Conservation (phyloP, 2,329 filamentous ascomycete genomes). For the Fusarium nygamai region DNA sequence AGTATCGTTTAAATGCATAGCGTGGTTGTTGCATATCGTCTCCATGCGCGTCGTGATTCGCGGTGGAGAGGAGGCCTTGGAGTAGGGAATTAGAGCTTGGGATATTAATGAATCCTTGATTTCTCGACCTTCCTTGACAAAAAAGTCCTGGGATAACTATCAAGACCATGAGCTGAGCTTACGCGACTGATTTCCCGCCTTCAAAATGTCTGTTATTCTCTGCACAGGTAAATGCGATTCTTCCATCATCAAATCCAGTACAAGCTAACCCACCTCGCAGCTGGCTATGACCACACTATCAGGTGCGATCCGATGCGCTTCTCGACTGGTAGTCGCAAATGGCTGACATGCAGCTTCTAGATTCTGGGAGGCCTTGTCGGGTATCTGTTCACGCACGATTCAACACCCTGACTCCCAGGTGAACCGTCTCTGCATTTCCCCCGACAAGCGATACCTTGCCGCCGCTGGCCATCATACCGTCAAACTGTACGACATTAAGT, state of each 20-base stretch:
- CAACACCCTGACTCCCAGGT: constrained; percentile 98
- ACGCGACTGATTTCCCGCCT: constrained; percentile 21
- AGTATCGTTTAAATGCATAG: constrained; percentile 18
- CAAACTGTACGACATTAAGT: constrained; percentile 98
- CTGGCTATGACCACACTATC: constrained; percentile 72
- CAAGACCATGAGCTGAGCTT: constrained; percentile 40
- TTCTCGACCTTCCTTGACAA: not conserved
- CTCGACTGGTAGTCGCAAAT: constrained; percentile 13
- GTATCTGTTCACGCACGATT: constrained; percentile 97
- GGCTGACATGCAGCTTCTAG: constrained; percentile 54
- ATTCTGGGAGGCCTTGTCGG: constrained; percentile 98
- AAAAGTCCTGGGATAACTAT: constrained; percentile 32
- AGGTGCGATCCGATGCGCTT: constrained; percentile 53
- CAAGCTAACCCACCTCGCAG: constrained; percentile 49
- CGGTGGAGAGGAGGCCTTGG: constrained; percentile 4
- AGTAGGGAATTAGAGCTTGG: constrained; percentile 37
- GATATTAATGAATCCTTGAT: constrained; percentile 2
- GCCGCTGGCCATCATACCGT: constrained; percentile 84
- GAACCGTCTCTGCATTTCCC: constrained; percentile 97
- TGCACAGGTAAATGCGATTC: constrained; percentile 63
- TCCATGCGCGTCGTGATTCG: constrained; percentile 8
- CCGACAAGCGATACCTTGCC: constrained; percentile 95
- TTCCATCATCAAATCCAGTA: not conserved
- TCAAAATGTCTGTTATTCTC: constrained; percentile 68
- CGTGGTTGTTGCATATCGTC: constrained; percentile 23